Conservation (phyloP, 805 yeast species). For the Saturnispora quitensis region DNA sequence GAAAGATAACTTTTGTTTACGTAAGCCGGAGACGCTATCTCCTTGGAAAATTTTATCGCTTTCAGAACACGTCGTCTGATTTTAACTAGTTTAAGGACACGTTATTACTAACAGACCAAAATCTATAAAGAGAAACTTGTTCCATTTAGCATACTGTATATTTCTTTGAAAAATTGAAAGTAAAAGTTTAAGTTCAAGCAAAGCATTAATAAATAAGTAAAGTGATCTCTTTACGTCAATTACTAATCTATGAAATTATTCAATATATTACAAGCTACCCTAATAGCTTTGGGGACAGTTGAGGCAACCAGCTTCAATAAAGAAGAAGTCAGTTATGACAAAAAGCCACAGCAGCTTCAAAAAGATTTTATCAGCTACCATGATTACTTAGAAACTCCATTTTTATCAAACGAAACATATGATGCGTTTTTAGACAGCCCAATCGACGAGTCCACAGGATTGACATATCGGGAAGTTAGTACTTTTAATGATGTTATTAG, state of each 20-base stretch:
- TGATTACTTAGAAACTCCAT: constrained; percentile 27
- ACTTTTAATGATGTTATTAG: constrained; percentile 42
- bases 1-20: neutral
- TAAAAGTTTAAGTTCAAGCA: neutral
- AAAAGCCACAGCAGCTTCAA: constrained; percentile 12
- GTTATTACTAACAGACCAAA: neutral
- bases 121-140: neutral
- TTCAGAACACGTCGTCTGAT: neutral
- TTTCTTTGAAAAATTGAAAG: neutral
- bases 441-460: constrained; percentile 24
- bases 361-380: constrained; percentile 20
- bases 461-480: constrained; percentile 39
- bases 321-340: constrained; percentile 9
- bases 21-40: neutral
- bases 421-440: constrained; percentile 15
- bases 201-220: neutral
- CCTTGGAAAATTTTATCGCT: neutral
- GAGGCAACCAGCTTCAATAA: neutral
- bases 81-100: neutral
- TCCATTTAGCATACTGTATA: neutral
- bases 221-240: neutral
- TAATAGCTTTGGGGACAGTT: neutral
- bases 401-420: constrained; percentile 14
- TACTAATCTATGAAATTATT: neutral
- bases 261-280: neutral